Evolutionary conservation across 805 yeast genomes (phyloP), one percentile per base, ranked within the genome.

Genomic region (Teunomyces aglyptinius): DNA sequence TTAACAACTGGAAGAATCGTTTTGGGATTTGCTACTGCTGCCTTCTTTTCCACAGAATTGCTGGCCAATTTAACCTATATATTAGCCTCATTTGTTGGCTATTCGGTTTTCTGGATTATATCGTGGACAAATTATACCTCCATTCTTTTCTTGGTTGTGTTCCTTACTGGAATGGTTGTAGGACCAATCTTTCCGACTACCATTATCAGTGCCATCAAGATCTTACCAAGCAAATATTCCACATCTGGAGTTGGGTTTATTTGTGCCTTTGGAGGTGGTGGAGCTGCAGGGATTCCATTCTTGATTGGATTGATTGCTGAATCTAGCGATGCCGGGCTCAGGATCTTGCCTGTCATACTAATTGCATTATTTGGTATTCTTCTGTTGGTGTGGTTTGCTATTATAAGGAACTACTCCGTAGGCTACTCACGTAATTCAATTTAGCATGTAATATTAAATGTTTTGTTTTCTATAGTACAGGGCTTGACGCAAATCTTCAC

Each of bases 191-290:
- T 71, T 63, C 90, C 95, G 1, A 82, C 91, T 5, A 79, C 86
- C 0, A 81, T 86, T 43, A 78, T 85, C 11, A 77, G 84, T 7
- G 75, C 89, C 1, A 63, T 86, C 39, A 80, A 81, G 45, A 67
- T 81, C 2, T 61, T 89, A 36, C 96, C 96, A 0, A 63, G 67
- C 22, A 73, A 71, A 34, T 65, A 77, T 44, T 86, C 85, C 44
- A 78, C 86, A 7, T 65, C 80, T 13, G 91, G 89, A 1, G 75
- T 89, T 6, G 91, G 96, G 0, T 71, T 86, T 45, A 80, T 85
- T 16, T 82, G 90, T 46, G 90, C 94, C 0, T 60, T 87, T 49
- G 96, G 95, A 5, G 91, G 94, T 3, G 80, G 84, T 12, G 96
- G 96, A 1, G 86, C 86, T n/a, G 92, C 95, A 0, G 73, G 80